These are phyloP conservation scores for Nectriaceae sp. DNA, from an alignment of 2,329 filamentous ascomycete species.

Conservation along the genomic window DNA sequence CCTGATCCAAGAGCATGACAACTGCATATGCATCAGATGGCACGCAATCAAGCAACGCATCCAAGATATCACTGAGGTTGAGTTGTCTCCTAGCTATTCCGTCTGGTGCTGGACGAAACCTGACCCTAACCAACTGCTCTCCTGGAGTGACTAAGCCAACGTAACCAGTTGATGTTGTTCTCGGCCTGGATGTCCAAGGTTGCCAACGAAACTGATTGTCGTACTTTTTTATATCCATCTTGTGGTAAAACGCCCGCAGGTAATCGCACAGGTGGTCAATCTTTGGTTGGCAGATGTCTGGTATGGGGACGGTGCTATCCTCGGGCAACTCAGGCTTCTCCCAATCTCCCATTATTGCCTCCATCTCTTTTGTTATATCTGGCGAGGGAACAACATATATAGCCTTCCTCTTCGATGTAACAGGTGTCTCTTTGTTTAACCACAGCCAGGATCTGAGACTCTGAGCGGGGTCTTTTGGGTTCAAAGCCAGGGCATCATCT, in stretches of 20 bases:
- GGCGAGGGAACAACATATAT: slow-evolving; percentile 58
- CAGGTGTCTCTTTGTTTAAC: slow-evolving; percentile 47
- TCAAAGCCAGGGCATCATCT: slow-evolving; percentile 56
- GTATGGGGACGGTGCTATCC: neutral
- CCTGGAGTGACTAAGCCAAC: slow-evolving; percentile 47
- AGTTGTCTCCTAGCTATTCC: slow-evolving; percentile 51
- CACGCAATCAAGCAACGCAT: slow-evolving; percentile 54
- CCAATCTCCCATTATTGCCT: slow-evolving; percentile 45
- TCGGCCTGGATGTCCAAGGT: slow-evolving; percentile 43
- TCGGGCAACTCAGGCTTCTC: slow-evolving; percentile 25
- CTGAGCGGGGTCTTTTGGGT: slow-evolving; percentile 54
- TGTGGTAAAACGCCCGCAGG: slow-evolving; percentile 52
- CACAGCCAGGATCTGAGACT: slow-evolving; percentile 53
- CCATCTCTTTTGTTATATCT: slow-evolving; percentile 35
- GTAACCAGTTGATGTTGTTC: slow-evolving; percentile 22
- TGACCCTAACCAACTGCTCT: slow-evolving; percentile 48
- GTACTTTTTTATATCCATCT: slow-evolving; percentile 50
- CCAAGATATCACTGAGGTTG: slow-evolving; percentile 62
- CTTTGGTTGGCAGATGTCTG: slow-evolving; percentile 22
- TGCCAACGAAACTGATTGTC: slow-evolving; percentile 45
- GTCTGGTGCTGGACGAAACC: slow-evolving; percentile 50
- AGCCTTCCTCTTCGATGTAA: slow-evolving; percentile 46
- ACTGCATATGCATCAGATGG: slow-evolving; percentile 61
- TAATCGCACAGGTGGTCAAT: slow-evolving; percentile 38
- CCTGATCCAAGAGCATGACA: slow-evolving; percentile 59